Conservation (phyloP, 2,329 filamentous ascomycete species). For the Fusarium multiceps region DNA sequence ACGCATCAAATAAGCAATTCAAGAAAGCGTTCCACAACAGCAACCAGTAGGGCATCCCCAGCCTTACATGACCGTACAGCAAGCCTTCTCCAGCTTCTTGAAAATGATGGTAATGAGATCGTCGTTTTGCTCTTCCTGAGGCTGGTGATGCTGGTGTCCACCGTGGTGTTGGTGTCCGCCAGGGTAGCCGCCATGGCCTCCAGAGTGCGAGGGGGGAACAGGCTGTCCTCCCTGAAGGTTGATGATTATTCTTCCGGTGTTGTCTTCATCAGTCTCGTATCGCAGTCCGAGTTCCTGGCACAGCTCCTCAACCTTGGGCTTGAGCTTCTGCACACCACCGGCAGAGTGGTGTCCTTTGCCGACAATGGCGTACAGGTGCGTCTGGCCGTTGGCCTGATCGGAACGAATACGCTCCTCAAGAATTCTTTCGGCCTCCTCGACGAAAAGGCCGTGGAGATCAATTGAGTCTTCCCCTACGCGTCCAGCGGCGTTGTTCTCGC, state of each 20-base stretch:
- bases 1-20: conserved; percentile 12
- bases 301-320: conserved; percentile 90
- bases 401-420: conserved; percentile 86
- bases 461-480: conserved; percentile 84
- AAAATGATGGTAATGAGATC: conserved; percentile 68
- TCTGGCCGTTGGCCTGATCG: conserved; percentile 78
- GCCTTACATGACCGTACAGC: conserved; percentile 79
- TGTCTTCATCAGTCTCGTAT: conserved; percentile 89
- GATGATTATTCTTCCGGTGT: conserved; percentile 89
- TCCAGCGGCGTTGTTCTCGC: conserved; percentile 86
- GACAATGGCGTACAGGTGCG: conserved; percentile 92
- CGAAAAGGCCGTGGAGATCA: conserved; percentile 93
- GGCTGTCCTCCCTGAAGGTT: conserved; percentile 81
- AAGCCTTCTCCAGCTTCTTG: conserved; percentile 74
- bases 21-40: conserved; percentile 4
- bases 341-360: conserved; percentile 92
- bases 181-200: conserved; percentile 54
- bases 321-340: conserved; percentile 90
- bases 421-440: conserved; percentile 94
- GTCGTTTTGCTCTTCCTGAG: conserved; percentile 60
- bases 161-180: conserved; percentile 53
- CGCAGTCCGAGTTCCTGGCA: conserved; percentile 85
- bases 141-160: conserved; percentile 57
- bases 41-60: conserved; percentile 16
- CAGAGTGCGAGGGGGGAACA: conserved; percentile 57